Conservation (phyloP, 352 stramenopile species). For the Phytopythium chamaehyphon region DNA sequence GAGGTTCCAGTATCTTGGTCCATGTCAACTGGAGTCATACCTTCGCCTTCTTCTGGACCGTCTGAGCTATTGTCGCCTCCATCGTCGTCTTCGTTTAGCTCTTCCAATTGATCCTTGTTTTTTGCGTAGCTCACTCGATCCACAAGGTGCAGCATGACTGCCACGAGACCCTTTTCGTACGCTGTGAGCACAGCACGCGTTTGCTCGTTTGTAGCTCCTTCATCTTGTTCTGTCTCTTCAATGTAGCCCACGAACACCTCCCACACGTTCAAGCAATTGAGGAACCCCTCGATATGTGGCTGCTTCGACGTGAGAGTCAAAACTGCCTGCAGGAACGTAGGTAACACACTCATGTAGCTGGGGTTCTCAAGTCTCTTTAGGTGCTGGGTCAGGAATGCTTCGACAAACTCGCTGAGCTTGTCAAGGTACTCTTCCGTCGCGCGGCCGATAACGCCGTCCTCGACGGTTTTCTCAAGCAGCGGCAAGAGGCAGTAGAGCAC, state of each 20-base stretch:
- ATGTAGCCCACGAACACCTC: constrained; percentile 82
- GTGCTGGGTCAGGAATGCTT: constrained; percentile 72
- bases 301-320: constrained; percentile 64
- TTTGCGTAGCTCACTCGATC: constrained; percentile 62
- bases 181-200: constrained; percentile 42
- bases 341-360: constrained; percentile 39
- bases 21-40: constrained; percentile 26
- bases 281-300: constrained; percentile 64
- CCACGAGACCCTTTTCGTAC: constrained; percentile 66
- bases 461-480: constrained; percentile 57
- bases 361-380: constrained; percentile 64
- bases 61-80: constrained; percentile 6
- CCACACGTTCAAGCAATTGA: constrained; percentile 80
- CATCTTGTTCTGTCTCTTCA: constrained; percentile 71
- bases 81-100: constrained; percentile 53
- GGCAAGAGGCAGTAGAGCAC: constrained; percentile 48
- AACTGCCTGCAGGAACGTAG: constrained; percentile 53
- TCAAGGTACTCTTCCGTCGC: constrained; percentile 64
- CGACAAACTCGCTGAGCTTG: constrained; percentile 73
- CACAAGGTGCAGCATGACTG: constrained; percentile 77
- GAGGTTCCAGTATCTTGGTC: constrained; percentile 20
- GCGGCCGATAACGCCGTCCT: constrained; percentile 40
- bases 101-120: constrained; percentile 60
- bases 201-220: constrained; percentile 50
- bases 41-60: constrained; percentile 33